These are phyloP conservation scores for Fusarium palustre DNA, from an alignment of 2,329 filamentous ascomycete species.

Conservation along the genomic window DNA sequence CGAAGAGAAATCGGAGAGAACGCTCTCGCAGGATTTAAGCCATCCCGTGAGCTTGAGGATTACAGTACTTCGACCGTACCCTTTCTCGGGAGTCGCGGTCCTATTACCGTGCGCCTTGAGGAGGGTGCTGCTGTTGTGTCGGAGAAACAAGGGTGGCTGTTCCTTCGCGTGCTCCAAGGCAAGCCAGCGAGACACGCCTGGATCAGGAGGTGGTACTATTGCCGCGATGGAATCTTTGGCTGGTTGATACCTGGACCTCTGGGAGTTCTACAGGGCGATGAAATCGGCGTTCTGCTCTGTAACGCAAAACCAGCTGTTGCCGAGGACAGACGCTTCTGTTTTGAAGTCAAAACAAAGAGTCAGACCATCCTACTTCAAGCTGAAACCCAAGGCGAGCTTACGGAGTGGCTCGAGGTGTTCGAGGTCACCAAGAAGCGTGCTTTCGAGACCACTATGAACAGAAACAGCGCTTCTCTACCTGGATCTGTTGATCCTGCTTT, in stretches of 20 bases:
- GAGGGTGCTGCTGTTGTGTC: constrained; percentile 63
- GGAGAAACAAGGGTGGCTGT: constrained; percentile 97
- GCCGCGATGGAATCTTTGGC: constrained; percentile 95
- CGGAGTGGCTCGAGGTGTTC: constrained; percentile 93
- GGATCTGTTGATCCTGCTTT: constrained; percentile 80
- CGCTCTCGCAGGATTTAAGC: constrained; percentile 76
- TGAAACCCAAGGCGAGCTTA: constrained; percentile 91
- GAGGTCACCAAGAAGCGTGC: constrained; percentile 94
- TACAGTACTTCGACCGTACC: constrained; percentile 92
- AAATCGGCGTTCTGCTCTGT: constrained; percentile 94
- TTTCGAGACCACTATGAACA: constrained; percentile 76
- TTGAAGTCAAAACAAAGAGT: constrained; percentile 98
- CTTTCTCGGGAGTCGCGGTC: constrained; percentile 79
- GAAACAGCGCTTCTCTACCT: constrained; percentile 59
- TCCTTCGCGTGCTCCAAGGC: constrained; percentile 81
- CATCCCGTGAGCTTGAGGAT: constrained; percentile 91
- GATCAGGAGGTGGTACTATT: constrained; percentile 94
- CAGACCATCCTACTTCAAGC: constrained; percentile 90
- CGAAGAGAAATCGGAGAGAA: constrained; percentile 84
- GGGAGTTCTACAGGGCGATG: constrained; percentile 94
- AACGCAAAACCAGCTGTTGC: constrained; percentile 90
- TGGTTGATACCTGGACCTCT: constrained; percentile 87
- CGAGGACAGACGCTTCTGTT: constrained; percentile 95
- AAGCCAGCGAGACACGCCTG: constrained; percentile 92
- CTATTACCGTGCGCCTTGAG: constrained; percentile 71